Percentiles rank a stretch among this genome's conserved stretches.
These are phyloP conservation scores for Phytophthora crassamura DNA, from an alignment of 352 stramenopile genomes.

Conservation along the genomic window DNA sequence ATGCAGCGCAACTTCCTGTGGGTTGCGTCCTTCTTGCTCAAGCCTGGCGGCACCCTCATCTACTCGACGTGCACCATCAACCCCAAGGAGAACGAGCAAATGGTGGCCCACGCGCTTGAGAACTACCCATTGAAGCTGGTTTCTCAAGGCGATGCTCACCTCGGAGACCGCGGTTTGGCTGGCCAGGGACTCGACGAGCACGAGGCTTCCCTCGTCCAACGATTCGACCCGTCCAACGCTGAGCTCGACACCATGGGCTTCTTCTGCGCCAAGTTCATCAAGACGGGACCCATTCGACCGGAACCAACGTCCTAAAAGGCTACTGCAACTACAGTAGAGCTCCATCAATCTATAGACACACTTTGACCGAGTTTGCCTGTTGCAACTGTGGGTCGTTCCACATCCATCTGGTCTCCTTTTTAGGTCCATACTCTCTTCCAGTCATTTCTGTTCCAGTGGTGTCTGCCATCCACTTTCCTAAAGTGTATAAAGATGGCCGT, in stretches of 20 bases:
- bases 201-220: conserved; percentile 79
- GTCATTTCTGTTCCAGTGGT: conserved; percentile 31
- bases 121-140: conserved; percentile 89
- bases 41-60: conserved; percentile 91
- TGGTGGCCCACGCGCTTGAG: conserved; percentile 90
- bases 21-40: conserved; percentile 90
- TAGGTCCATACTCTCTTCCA: conserved; percentile 15
- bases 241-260: conserved; percentile 93
- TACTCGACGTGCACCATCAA: conserved; percentile 97
- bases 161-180: conserved; percentile 74
- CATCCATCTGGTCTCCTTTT: background rate
- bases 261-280: conserved; percentile 94
- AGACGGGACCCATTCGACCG: conserved; percentile 66
- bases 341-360: background rate
- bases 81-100: conserved; percentile 92
- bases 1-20: conserved; percentile 92
- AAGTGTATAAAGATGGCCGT: conserved; percentile 51
- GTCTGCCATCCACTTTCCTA: conserved; percentile 1
- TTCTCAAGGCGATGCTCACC: conserved; percentile 49
- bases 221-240: conserved; percentile 88
- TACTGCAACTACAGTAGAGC: background rate
- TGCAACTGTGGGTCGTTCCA: background rate
- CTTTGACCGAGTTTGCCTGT: background rate
- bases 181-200: conserved; percentile 78
- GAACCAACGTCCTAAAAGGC: background rate